A percentile compares a stretch with the other conserved stretches of the same genome.
Evolutionary conservation across 768 basidiomycete genomes (phyloP).

Genomic region (Mycena belliarum): DNA sequence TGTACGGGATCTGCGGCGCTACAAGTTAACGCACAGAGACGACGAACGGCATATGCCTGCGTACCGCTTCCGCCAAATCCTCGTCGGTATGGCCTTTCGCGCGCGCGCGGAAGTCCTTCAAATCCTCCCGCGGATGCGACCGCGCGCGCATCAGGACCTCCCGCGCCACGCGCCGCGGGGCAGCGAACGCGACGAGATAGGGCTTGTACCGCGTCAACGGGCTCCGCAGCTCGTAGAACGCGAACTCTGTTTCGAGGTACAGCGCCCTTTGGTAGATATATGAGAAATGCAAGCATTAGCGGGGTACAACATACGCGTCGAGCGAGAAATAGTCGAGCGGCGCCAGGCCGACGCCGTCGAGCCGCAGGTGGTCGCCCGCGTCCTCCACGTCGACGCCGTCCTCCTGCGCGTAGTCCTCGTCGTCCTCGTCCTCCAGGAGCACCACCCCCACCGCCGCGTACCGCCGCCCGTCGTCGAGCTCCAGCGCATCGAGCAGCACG

Average conservation of each 20-base stretch:
- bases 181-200: constrained; percentile 50
- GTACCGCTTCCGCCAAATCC: constrained; percentile 12
- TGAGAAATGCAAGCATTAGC: neutral
- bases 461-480: constrained; percentile 37
- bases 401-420: constrained; percentile 67
- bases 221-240: constrained; percentile 59
- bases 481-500: constrained; percentile 49
- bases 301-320: constrained; percentile 47
- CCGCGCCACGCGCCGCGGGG: constrained; percentile 52
- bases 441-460: constrained; percentile 62
- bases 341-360: constrained; percentile 48
- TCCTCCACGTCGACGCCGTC: constrained; percentile 39
- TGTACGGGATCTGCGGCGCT: constrained; percentile 1
- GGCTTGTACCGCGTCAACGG: constrained; percentile 49
- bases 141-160: constrained; percentile 40
- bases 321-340: constrained; percentile 51
- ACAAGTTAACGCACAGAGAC: neutral
- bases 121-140: constrained; percentile 31
- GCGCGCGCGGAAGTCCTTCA: constrained; percentile 34
- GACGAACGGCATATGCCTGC: neutral
- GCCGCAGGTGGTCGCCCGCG: constrained; percentile 39
- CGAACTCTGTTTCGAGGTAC: constrained; percentile 63
- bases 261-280: constrained; percentile 47
- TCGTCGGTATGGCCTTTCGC: constrained; percentile 29
- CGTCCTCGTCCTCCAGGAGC: constrained; percentile 44